phyloP scores from a whole-genome alignment of 306 rosid species.

The Prunus armeniaca region DNA sequence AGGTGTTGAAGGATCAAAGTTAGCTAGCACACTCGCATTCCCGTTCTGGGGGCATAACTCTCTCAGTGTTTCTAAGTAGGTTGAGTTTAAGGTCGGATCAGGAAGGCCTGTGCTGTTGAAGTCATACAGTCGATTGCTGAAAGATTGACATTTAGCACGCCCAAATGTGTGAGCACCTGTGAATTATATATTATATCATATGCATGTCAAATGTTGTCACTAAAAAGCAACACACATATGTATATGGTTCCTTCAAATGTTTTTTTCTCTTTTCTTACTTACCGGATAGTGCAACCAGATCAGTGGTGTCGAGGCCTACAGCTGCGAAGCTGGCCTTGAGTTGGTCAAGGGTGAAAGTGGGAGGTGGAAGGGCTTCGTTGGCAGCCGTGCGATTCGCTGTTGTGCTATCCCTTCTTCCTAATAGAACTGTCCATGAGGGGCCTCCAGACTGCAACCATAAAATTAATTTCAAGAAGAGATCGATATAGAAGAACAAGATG shows the following conservation, averaged over 20 bases:
- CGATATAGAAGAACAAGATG: neutral
- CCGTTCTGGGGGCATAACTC: slow-evolving; percentile 21
- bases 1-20: slow-evolving; percentile 9
- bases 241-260: no score
- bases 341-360: slow-evolving; percentile 4
- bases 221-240: no score
- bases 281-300: slow-evolving; percentile 61
- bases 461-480: neutral
- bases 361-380: slow-evolving; percentile 32
- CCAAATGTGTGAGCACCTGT: slow-evolving; percentile 36
- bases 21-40: neutral
- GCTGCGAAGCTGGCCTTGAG: slow-evolving; percentile 4
- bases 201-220: neutral
- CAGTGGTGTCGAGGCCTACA: slow-evolving; percentile 33
- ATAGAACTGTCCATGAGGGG: slow-evolving; percentile 38
- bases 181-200: neutral
- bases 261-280: neutral
- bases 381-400: slow-evolving; percentile 41
- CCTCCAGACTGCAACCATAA: slow-evolving; percentile 40
- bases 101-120: neutral
- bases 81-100: slow-evolving; percentile 17
- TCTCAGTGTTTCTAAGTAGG: slow-evolving; percentile 7
- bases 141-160: neutral
- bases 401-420: slow-evolving; percentile 58
- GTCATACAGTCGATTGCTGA: neutral